phyloP scores from a whole-genome alignment of 306 rosid genomes.

The Purshia tridentata region DNA sequence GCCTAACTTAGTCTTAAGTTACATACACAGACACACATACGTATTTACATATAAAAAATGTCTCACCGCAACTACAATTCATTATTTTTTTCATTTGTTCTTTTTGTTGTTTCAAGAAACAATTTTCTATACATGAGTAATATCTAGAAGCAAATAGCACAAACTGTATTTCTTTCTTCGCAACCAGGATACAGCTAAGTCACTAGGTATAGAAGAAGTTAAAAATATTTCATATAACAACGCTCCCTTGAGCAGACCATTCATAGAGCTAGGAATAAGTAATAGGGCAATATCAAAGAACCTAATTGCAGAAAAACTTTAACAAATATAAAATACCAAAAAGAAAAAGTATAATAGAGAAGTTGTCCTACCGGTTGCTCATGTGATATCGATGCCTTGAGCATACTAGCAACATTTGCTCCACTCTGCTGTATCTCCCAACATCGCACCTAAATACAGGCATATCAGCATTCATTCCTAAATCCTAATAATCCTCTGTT shows the following conservation, averaged over 20 bases:
- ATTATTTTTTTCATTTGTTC: too few species aligned
- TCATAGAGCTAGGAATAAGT: too few species aligned
- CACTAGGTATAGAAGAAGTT: not conserved
- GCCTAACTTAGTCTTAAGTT: not conserved
- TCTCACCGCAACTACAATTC: too few species aligned
- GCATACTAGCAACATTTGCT: slow-evolving; percentile 49
- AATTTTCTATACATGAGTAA: not conserved
- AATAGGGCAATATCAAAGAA: too few species aligned
- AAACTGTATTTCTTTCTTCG: not conserved
- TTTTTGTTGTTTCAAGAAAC: not conserved
- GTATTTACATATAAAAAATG: too few species aligned
- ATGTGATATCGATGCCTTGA: slow-evolving; percentile 78
- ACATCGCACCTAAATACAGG: slow-evolving; percentile 58
- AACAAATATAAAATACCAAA: too few species aligned
- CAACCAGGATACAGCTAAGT: not conserved
- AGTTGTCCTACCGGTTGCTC: slow-evolving; percentile 62
- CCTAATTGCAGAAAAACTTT: too few species aligned
- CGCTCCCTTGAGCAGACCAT: too few species aligned
- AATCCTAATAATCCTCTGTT: not conserved
- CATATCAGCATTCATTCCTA: not conserved
- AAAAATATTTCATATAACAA: not conserved
- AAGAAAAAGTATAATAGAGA: too few species aligned
- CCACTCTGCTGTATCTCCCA: slow-evolving; percentile 77
- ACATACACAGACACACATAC: not conserved
- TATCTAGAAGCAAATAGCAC: not conserved